Evolutionary conservation across 2,329 filamentous ascomycete species (phyloP), one percentile per base, ranked within the genome.

Genomic region (Fusarium sp.): DNA sequence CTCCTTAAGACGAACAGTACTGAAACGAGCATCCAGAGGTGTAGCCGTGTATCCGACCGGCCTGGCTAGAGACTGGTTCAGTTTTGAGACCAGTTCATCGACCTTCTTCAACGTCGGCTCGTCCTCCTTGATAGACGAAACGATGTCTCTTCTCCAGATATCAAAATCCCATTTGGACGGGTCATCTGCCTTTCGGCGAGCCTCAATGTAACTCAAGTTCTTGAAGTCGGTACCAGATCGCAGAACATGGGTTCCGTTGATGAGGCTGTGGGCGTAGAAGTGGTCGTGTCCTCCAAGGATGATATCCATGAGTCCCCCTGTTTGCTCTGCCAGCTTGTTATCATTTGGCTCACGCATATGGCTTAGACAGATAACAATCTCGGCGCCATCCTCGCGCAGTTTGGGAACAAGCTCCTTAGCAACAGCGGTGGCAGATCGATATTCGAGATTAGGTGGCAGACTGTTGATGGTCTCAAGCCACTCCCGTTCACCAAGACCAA

Each of bases 281-380:
- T 98, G 94, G 74, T 97, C 94, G 75, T 97, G 94, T 0, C 94
- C 94, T 50, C 94, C 93, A 0, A 97, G 85, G 46, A 98, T 92
- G 37, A 97, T 88, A 77, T 98, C 94, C 21, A 97, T 89, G 56
- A 92, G 79, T 0, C 92, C 93, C 6, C 88, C 86, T 0, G 92
- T 87, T 68, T 92, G 90, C 63, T 89, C 84, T 0, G 94, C 94
- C 7, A 98, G 83, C 80, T 97, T 97, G 76, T 92, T 89, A 79
- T 97, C 94, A 75, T 97, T 97, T 14, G 93, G 93, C 79, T 97
- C 93, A 46, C 94, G 88, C 82, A 93, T 92, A 78, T 97, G 94
- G 16, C 92, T 94, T 4, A 97, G 81, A 5, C 92, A 93, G 28
- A 98, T 86, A 63, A 98, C 83, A 49, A 97, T 89, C 59, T 97